phyloP scores from a whole-genome alignment of 2,329 filamentous ascomycete species.

The Coleophoma cylindrospora region DNA sequence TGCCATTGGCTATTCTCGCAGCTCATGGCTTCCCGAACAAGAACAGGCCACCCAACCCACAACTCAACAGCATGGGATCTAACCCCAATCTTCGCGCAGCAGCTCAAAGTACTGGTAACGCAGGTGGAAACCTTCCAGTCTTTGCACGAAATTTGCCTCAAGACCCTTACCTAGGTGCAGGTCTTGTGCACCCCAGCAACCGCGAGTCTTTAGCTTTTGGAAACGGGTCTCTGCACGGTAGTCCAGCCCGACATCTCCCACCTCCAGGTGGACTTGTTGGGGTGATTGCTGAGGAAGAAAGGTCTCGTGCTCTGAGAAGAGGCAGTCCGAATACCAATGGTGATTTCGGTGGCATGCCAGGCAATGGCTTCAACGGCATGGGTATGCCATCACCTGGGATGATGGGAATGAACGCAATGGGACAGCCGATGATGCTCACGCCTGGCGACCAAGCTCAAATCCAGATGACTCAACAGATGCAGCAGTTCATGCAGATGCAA shows the following conservation, averaged over 20 bases:
- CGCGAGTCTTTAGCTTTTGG: constrained; percentile 72
- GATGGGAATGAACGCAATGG: constrained; percentile 26
- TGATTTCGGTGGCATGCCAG: constrained; percentile 30
- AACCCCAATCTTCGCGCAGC: constrained; percentile 65
- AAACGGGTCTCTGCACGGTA: constrained; percentile 35
- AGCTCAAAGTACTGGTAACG: constrained; percentile 50
- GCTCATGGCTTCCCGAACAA: constrained; percentile 85
- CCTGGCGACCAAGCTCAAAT: constrained; percentile 69
- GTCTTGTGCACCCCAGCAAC: constrained; percentile 66
- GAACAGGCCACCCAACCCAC: constrained; percentile 63
- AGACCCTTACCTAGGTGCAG: constrained; percentile 79
- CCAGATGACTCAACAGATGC: constrained; percentile 79
- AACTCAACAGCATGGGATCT: constrained; percentile 51
- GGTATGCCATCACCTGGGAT: constrained; percentile 24
- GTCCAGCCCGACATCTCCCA: constrained; percentile 21
- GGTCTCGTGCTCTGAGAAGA: constrained; percentile 69
- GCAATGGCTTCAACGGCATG: constrained; percentile 24
- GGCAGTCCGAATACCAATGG: constrained; percentile 68
- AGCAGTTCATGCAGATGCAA: constrained; percentile 87
- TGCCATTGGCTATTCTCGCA: constrained; percentile 79
- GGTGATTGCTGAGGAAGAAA: constrained; percentile 82
- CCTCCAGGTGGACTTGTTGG: constrained; percentile 79
- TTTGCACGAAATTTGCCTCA: constrained; percentile 79
- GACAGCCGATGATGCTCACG: constrained; percentile 30
- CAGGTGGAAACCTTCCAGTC: constrained; percentile 60